Percentiles rank a stretch among this genome's conserved stretches.
phyloP scores from a whole-genome alignment of 2,329 filamentous ascomycete genomes.

The Colletotrichum sp. region DNA sequence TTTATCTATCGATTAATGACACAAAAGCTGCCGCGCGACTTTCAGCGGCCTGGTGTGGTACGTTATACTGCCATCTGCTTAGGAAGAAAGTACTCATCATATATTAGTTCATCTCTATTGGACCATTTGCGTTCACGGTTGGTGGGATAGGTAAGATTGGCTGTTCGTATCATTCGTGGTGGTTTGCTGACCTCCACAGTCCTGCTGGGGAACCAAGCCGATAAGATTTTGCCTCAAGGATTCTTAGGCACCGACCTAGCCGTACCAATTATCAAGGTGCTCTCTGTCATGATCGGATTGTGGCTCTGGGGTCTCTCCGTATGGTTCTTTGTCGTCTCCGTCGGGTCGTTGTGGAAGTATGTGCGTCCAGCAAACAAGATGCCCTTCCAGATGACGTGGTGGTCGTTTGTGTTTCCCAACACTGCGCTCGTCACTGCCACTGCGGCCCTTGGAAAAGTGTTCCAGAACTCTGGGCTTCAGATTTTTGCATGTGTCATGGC shows the following conservation, averaged over 20 bases:
- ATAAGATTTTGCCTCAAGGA: slow-evolving; percentile 45
- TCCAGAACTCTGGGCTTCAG: slow-evolving; percentile 63
- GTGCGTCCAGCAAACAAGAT: slow-evolving; percentile 62
- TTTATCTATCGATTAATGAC: slow-evolving; percentile 90
- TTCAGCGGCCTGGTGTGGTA: slow-evolving; percentile 75
- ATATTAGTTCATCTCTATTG: slow-evolving; percentile 76
- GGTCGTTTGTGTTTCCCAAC: slow-evolving; percentile 82
- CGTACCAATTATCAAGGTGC: slow-evolving; percentile 48
- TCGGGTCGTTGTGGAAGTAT: slow-evolving; percentile 77
- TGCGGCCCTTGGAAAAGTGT: slow-evolving; percentile 69
- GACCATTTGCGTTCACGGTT: slow-evolving; percentile 69
- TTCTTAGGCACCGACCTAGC: slow-evolving; percentile 48
- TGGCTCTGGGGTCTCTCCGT: slow-evolving; percentile 86
- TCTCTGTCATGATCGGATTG: slow-evolving; percentile 68
- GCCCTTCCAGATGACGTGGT: slow-evolving; percentile 86
- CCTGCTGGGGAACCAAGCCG: slow-evolving; percentile 48
- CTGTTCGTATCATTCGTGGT: neutral
- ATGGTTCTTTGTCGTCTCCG: slow-evolving; percentile 83
- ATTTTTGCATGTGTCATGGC: slow-evolving; percentile 74
- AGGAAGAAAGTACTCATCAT: neutral
- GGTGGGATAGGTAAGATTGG: slow-evolving; percentile 43
- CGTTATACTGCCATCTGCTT: slow-evolving; percentile 21
- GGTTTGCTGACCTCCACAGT: slow-evolving; percentile 30
- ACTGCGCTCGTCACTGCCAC: slow-evolving; percentile 79
- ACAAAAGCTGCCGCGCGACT: slow-evolving; percentile 80